Conservation (phyloP, 2,329 filamentous ascomycete genomes). For the Triangularia verruculosa region DNA sequence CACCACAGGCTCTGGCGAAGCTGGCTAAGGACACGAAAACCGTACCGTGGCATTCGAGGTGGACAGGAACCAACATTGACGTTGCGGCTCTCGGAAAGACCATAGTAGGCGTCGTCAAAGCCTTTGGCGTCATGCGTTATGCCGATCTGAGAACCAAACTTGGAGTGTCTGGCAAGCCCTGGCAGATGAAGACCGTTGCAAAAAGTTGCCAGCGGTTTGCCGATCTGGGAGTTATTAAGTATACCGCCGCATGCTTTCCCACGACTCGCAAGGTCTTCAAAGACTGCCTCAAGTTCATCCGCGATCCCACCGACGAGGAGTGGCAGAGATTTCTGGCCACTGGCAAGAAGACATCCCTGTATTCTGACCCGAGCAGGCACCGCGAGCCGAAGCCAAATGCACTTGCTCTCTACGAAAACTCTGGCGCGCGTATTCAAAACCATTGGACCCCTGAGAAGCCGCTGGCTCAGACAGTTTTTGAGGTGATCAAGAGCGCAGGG, state of each 20-base stretch:
- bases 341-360: conserved; percentile 38
- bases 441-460: conserved; percentile 37
- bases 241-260: conserved; percentile 54
- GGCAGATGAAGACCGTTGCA: conserved; percentile 59
- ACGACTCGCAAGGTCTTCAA: conserved; percentile 52
- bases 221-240: conserved; percentile 52
- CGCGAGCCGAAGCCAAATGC: conserved; percentile 30
- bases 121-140: conserved; percentile 57
- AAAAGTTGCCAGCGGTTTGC: conserved; percentile 58
- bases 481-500: conserved; percentile 34
- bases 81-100: conserved; percentile 56
- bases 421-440: conserved; percentile 23
- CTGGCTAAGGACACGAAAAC: conserved; percentile 45
- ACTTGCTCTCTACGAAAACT: conserved; percentile 25
- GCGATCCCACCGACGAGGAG: conserved; percentile 55
- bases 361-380: conserved; percentile 26
- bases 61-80: conserved; percentile 58
- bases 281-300: conserved; percentile 58
- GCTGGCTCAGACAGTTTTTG: conserved; percentile 36
- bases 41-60: conserved; percentile 54
- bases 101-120: conserved; percentile 54
- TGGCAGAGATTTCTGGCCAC: conserved; percentile 55
- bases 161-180: conserved; percentile 51
- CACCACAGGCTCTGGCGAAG: conserved; percentile 31
- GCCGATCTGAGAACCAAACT: conserved; percentile 58